A percentile compares a stretch with the other conserved stretches of the same genome.
These are phyloP conservation scores for Xylaria intraflava DNA, from an alignment of 495 filamentous ascomycete species.

Conservation along the genomic window DNA sequence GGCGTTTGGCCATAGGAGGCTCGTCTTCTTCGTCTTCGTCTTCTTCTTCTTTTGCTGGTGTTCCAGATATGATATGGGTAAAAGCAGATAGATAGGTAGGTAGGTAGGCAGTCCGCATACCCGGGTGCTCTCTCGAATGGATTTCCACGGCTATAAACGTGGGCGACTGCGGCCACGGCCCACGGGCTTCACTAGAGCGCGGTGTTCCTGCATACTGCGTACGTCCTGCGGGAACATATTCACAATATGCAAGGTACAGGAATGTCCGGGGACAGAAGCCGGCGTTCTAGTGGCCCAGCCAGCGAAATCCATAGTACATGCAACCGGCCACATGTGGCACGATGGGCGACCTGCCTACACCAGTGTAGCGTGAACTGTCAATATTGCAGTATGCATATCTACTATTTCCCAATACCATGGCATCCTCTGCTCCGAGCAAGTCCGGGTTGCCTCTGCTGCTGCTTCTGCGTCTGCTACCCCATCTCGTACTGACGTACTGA, in stretches of 20 bases:
- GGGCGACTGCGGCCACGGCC: neutral
- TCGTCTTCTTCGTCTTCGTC: no score
- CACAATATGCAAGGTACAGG: constrained; percentile 31
- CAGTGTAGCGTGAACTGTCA: constrained; percentile 15
- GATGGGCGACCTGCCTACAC: no score
- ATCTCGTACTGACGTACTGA: no score
- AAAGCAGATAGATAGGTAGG: no score
- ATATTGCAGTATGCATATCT: constrained; percentile 13
- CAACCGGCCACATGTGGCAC: neutral
- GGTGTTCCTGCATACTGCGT: constrained; percentile 30
- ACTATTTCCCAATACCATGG: constrained; percentile 10
- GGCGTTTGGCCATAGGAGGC: no score
- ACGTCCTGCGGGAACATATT: constrained; percentile 28
- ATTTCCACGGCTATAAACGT: neutral
- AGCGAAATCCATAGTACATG: neutral
- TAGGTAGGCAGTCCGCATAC: neutral
- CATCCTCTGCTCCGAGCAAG: constrained; percentile 1
- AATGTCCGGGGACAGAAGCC: constrained; percentile 22
- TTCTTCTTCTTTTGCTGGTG: no score
- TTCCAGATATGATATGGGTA: no score
- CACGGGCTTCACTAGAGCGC: neutral
- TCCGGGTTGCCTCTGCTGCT: neutral
- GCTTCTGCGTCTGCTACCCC: no score
- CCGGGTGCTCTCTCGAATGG: neutral
- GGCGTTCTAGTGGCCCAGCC: neutral